Conservation (phyloP, 345 rosid genomes). For the Eucalyptus cladocalyx region DNA sequence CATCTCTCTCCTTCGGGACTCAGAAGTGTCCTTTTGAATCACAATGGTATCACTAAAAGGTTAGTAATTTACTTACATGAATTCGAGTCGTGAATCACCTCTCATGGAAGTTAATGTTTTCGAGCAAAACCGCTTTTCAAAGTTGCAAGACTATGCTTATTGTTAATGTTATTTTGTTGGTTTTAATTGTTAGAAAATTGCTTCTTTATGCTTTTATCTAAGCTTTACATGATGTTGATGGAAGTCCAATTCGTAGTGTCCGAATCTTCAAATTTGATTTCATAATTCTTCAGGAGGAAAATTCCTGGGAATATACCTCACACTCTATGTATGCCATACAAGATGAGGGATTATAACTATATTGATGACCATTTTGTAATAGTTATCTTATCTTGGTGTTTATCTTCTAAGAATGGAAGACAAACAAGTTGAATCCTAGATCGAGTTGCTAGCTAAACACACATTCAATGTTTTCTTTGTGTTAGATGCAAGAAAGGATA, state of each 20-base stretch:
- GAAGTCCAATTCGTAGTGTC: neutral
- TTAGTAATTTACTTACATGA: neutral
- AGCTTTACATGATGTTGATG: neutral
- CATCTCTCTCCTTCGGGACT: neutral
- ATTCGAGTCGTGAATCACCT: neutral
- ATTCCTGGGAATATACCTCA: neutral
- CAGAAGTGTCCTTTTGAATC: neutral
- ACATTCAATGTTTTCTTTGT: neutral
- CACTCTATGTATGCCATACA: neutral
- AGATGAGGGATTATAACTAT: neutral
- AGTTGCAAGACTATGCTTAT: neutral
- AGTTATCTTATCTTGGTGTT: neutral
- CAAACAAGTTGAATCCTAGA: neutral
- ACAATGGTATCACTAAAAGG: neutral
- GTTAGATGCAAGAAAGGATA: neutral
- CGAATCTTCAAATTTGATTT: neutral
- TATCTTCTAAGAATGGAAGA: neutral
- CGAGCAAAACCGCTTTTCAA: neutral
- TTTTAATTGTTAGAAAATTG: neutral
- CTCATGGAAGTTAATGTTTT: neutral
- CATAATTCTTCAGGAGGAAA: neutral
- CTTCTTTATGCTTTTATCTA: neutral
- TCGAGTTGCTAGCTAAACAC: neutral
- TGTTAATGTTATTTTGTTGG: neutral
- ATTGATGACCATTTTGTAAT: neutral